These are phyloP conservation scores for Periglandula ipomoeae DNA, from an alignment of 2,329 filamentous ascomycete species.

Conservation along the genomic window DNA sequence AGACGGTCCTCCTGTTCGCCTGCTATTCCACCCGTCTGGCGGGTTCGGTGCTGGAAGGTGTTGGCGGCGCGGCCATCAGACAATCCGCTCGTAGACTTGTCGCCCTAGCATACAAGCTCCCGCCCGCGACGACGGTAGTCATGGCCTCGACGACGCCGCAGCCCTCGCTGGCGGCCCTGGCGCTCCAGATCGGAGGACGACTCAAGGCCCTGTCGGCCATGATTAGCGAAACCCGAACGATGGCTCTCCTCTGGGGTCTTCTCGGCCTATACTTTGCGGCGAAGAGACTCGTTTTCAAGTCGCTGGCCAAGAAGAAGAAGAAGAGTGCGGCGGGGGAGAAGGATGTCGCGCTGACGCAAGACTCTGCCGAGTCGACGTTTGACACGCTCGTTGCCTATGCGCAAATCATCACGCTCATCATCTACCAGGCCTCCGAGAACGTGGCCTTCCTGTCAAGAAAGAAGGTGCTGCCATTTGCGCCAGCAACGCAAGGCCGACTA, in stretches of 20 bases:
- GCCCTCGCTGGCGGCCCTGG: constrained; percentile 30
- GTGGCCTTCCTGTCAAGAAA: constrained; percentile 66
- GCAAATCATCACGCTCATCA: constrained; percentile 58
- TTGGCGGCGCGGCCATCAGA: constrained; percentile 49
- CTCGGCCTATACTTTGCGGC: constrained; percentile 65
- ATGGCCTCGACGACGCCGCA: constrained; percentile 27
- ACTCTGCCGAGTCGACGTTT: constrained; percentile 23
- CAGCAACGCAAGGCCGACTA: constrained; percentile 49
- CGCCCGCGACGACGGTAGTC: constrained; percentile 38
- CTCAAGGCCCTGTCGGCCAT: constrained; percentile 55
- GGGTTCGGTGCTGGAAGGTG: constrained; percentile 38
- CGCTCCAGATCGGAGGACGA: constrained; percentile 40
- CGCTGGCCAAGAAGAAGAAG: constrained; percentile 10
- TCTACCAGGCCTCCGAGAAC: constrained; percentile 79
- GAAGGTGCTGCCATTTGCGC: constrained; percentile 53
- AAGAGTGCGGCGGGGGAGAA: constrained; percentile 19
- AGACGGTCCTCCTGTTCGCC: constrained; percentile 58
- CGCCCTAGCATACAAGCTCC: constrained; percentile 42
- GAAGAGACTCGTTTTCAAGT: constrained; percentile 34
- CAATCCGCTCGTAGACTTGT: constrained; percentile 42
- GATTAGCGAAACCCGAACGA: constrained; percentile 62
- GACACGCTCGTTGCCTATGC: constrained; percentile 48
- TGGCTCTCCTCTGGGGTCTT: constrained; percentile 67
- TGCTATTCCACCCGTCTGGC: constrained; percentile 57
- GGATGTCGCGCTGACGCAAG: constrained; percentile 25